Base-by-base conservation (phyloP, 192 early-diverging fungal genomes). In the Backusella luteola region DNA sequence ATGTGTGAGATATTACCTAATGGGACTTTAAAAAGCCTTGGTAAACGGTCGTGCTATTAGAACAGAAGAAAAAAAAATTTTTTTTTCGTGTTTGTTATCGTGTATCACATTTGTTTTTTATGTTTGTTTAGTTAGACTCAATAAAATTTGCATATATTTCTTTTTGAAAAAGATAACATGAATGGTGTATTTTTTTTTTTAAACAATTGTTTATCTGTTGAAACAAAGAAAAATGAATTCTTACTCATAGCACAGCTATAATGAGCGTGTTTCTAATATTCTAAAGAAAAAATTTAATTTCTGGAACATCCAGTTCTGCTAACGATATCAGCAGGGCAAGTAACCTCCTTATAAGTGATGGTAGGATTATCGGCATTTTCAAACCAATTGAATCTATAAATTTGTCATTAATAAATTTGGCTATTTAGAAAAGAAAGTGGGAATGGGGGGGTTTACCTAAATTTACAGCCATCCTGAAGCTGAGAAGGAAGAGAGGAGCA, bases 31-130 rank as follows among this genome's bases (percentile, higher is more conserved):
- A 72, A 76, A 34, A 34, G 79, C 29, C 36, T 83, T 35, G 77
- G 74, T 72, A 63, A 63, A 63, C 2, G 56, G 39, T 63, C 85
- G 93, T 84, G 93, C 91, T 79, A 76, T 92, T 67, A 81, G 86
- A 19, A 87, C 91, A 29, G 26, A 53, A 53, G n/a, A 52, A 8
- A 53, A 6, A 56, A 56, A 56, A 59, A 59, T 9, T 53, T 53
- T 53, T 21, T 59, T 23, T 59, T 59, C 23, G 4, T 59, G n/a
- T 59, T 59, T 59, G 23, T 44, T 44, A 4, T 44, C 15, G 8
- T 15, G 42, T 44, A 3, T 44, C 15, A 44, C 42, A 44, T 44
- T 44, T 11, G 4, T 44, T 39, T 39, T 11, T 39, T 32, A 39
- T 39, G 9, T 11, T 39, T 39, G 38, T 44, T 44, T 44, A 17